Evolutionary conservation across 192 early-diverging fungal species (phyloP).

Genomic region (Irineochytrium annulatum): DNA sequence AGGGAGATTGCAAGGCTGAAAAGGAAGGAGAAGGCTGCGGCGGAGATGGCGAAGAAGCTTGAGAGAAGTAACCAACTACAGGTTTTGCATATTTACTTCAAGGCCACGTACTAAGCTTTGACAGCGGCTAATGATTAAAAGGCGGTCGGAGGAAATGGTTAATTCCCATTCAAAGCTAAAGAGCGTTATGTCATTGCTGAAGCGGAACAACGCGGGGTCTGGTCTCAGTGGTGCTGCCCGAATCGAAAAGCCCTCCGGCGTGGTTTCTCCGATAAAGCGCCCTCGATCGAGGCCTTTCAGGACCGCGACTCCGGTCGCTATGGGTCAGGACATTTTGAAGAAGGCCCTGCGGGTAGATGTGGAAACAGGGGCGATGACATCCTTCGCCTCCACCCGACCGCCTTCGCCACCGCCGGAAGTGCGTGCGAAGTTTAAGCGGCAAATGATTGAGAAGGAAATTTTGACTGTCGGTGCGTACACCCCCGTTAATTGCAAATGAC

Average conservation of each 20-base stretch:
- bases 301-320: neutral
- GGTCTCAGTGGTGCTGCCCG: constrained; percentile 2
- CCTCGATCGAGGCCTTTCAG: neutral
- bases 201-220: constrained; percentile 9
- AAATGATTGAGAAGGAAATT: constrained; percentile 50
- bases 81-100: constrained; percentile 13
- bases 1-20: constrained; percentile 46
- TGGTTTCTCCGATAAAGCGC: neutral
- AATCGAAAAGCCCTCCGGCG: neutral
- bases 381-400: too few relatives aligned
- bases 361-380: too few relatives aligned
- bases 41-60: constrained; percentile 34
- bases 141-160: constrained; percentile 48
- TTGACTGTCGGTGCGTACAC: constrained; percentile 13
- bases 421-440: constrained; percentile 41
- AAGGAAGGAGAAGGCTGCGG: constrained; percentile 35
- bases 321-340: neutral
- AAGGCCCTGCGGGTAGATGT: too few relatives aligned
- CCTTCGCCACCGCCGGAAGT: constrained; percentile 22
- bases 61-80: constrained; percentile 38
- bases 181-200: constrained; percentile 14
- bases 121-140: constrained; percentile 56
- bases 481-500: neutral
- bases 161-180: constrained; percentile 32
- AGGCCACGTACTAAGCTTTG: too few relatives aligned